Percentiles rank a stretch among this genome's conserved stretches.
phyloP scores from a whole-genome alignment of 1,284 basidiomycete species.

The Athelia sp. region DNA sequence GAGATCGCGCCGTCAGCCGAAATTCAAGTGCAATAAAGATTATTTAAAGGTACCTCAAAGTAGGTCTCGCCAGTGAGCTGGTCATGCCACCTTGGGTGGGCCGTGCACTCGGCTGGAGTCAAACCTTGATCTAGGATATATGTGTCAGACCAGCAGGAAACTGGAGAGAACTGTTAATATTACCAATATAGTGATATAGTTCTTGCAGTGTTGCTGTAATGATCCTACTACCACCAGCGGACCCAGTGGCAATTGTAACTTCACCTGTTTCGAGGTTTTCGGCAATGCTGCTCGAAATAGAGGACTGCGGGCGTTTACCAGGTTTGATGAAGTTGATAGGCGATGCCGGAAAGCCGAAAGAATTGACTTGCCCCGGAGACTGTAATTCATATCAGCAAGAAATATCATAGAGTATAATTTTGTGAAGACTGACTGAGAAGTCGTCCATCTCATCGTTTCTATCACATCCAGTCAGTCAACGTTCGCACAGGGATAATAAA shows the following conservation, averaged over 20 bases:
- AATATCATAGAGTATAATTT: slow-evolving; percentile 76
- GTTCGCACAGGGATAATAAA: no score
- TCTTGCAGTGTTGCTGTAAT: slow-evolving; percentile 24
- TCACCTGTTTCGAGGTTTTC: slow-evolving; percentile 10
- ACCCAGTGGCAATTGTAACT: slow-evolving; percentile 21
- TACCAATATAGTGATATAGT: no score
- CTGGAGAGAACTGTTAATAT: no score
- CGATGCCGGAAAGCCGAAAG: slow-evolving; percentile 21
- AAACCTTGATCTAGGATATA: slow-evolving; percentile 21
- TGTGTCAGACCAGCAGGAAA: slow-evolving; percentile 6
- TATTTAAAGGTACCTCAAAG: slow-evolving; percentile 12
- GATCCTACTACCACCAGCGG: slow-evolving; percentile 24
- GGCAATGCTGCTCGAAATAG: slow-evolving; percentile 20
- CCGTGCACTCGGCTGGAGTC: slow-evolving; percentile 10
- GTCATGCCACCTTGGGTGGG: slow-evolving; percentile 21
- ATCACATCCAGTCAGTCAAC: no score
- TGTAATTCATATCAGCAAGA: not conserved
- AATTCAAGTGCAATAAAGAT: not conserved
- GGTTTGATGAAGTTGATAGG: slow-evolving; percentile 17
- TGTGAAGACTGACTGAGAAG: slow-evolving; percentile 74
- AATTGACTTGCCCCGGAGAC: slow-evolving; percentile 16
- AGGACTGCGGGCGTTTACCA: slow-evolving; percentile 23
- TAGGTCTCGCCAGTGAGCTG: slow-evolving; percentile 17
- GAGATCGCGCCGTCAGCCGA: not conserved
- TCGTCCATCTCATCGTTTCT: slow-evolving; percentile 19